phyloP scores from a whole-genome alignment of 2,329 filamentous ascomycete genomes.

The Metarhizium guizhouense region DNA sequence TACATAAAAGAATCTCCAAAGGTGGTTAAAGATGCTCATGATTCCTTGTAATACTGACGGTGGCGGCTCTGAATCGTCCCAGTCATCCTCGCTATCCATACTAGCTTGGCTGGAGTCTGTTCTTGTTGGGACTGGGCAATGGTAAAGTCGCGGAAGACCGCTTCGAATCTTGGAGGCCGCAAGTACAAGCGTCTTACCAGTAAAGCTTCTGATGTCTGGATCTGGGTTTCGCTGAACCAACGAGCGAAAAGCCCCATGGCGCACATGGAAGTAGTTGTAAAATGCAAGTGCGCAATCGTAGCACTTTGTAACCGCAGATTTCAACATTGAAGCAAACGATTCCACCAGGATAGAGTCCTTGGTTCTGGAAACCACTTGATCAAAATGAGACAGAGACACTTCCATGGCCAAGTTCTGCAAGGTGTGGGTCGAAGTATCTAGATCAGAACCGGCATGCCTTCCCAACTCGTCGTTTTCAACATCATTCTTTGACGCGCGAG shows the following conservation, averaged over 20 bases:
- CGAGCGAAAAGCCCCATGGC: slow-evolving; percentile 51
- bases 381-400: slow-evolving; percentile 56
- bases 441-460: neutral
- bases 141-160: slow-evolving; percentile 38
- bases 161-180: slow-evolving; percentile 45
- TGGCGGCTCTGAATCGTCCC: slow-evolving; percentile 1
- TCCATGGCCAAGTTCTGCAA: slow-evolving; percentile 42
- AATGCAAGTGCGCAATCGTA: slow-evolving; percentile 46
- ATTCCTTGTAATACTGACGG: slow-evolving; percentile 21
- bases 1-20: slow-evolving; percentile 56
- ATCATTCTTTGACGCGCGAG: neutral
- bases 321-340: slow-evolving; percentile 39
- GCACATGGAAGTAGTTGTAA: slow-evolving; percentile 50
- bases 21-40: slow-evolving; percentile 39
- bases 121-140: slow-evolving; percentile 10
- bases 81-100: slow-evolving; percentile 23
- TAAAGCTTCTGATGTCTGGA: slow-evolving; percentile 41
- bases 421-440: slow-evolving; percentile 9
- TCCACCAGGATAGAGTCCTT: slow-evolving; percentile 60
- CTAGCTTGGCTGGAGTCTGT: slow-evolving; percentile 4
- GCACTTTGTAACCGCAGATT: slow-evolving; percentile 39
- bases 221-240: slow-evolving; percentile 56
- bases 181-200: slow-evolving; percentile 40
- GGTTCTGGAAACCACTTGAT: slow-evolving; percentile 64
- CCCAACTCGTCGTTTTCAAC: slow-evolving; percentile 1